phyloP scores from a whole-genome alignment of 1,284 basidiomycete genomes.

The Ustilago esculenta region DNA sequence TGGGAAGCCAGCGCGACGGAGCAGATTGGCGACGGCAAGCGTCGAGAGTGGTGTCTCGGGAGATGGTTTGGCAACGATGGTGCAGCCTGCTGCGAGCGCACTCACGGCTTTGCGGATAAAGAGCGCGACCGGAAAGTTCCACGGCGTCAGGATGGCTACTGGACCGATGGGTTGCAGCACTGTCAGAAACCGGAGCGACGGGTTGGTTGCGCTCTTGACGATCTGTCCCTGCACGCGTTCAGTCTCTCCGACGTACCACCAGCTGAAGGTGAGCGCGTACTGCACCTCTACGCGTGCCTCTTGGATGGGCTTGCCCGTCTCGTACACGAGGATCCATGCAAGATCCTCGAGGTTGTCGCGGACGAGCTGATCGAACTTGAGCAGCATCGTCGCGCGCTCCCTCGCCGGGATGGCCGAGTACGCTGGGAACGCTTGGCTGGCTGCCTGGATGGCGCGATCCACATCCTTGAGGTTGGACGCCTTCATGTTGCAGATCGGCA shows the following conservation, averaged over 20 bases:
- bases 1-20: constrained; percentile 86
- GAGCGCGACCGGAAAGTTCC: constrained; percentile 66
- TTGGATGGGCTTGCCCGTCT: constrained; percentile 63
- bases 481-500: constrained; percentile 26
- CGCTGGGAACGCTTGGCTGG: constrained; percentile 47
- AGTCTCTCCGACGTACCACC: constrained; percentile 61
- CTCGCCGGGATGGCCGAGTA: constrained; percentile 59
- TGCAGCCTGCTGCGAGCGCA: constrained; percentile 91
- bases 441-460: constrained; percentile 62
- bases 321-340: constrained; percentile 62
- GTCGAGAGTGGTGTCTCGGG: constrained; percentile 94
- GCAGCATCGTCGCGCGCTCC: constrained; percentile 55
- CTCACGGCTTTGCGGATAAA: constrained; percentile 89
- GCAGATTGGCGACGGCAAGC: constrained; percentile 85
- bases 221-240: constrained; percentile 73
- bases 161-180: constrained; percentile 85
- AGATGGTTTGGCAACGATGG: constrained; percentile 92
- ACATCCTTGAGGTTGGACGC: constrained; percentile 54
- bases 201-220: constrained; percentile 77
- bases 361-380: constrained; percentile 55
- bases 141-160: constrained; percentile 67
- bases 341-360: constrained; percentile 61
- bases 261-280: constrained; percentile 64
- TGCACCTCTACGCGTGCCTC: constrained; percentile 62
- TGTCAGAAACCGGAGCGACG: constrained; percentile 82